Evolutionary conservation across 768 basidiomycete species (phyloP), one percentile per base, ranked within the genome.

Genomic region (Russula ochroleuca): DNA sequence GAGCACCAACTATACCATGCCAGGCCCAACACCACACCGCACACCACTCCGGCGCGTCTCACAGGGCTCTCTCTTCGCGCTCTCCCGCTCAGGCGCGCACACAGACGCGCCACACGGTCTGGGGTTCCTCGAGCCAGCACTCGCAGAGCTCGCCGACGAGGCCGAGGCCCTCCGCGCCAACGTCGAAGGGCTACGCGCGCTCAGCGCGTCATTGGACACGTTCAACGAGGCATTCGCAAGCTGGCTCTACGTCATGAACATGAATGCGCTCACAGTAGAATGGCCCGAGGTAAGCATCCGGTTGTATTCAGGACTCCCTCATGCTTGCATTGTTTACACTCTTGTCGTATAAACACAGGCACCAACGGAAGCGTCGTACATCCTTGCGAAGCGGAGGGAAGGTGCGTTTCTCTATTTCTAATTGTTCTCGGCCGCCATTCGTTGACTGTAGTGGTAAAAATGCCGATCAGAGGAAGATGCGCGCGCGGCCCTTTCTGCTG

Each of bases 181-280:
- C 73, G 75, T 91, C 11, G 83, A 88, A 66, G 82, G 81, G 25
- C 80, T 98, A 70, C 82, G 82, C 65, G 77, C 79, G 28, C 81
- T 98, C 66, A 85, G 87, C 73, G 79, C 86, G 51, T 86, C 90
- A 21, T 80, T 98, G 57, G 82, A 83, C 15, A 86, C 84, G 5
- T 96, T 96, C 79, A 97, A 97, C 72, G 94, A 98, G 74, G 85
- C 86, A 15, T 96, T 98, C 70, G 90, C 94, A 15, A 92, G 90
- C 71, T 95, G 86, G 83, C 75, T 96, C 13, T 95, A 94, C 72
- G 85, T 87, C 25, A 87, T 95, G 85, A 88, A 92, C 72, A 96
- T 98, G 92, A 94, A 95, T 71, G 86, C 92, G 2, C 81, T 96
- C 61, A 94, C 93, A n/a, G 86, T 86, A 0, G 94, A 97, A 72